phyloP scores from a whole-genome alignment of 805 yeast species.

The Kluyveromyces dobzhanskii region DNA sequence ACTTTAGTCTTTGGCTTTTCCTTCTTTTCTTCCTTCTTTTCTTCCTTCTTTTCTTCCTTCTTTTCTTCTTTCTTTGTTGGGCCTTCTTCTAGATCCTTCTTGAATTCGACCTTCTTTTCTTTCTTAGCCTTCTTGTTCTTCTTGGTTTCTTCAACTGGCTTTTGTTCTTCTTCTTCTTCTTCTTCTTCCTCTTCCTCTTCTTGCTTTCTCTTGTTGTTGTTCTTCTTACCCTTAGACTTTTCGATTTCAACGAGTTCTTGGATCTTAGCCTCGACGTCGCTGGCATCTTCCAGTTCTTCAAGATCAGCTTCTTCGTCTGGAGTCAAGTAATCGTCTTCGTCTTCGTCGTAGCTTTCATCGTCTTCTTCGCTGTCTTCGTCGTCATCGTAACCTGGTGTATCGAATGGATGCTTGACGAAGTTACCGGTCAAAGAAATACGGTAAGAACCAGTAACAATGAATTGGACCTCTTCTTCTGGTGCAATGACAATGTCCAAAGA shows the following conservation, averaged over 20 bases:
- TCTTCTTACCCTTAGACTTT: slow-evolving; percentile 29
- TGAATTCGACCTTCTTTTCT: slow-evolving; percentile 80
- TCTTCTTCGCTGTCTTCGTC: slow-evolving; percentile 38
- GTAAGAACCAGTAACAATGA: slow-evolving; percentile 94
- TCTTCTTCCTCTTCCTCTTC: slow-evolving; percentile 26
- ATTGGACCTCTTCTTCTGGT: slow-evolving; percentile 90
- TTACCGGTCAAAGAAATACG: slow-evolving; percentile 90
- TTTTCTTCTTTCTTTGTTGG: slow-evolving; percentile 48
- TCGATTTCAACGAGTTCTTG: slow-evolving; percentile 60
- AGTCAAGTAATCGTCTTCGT: slow-evolving; percentile 31
- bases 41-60: slow-evolving; percentile 14
- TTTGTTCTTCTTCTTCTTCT: slow-evolving; percentile 24
- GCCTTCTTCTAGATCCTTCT: slow-evolving; percentile 88
- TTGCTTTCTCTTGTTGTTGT: slow-evolving; percentile 26
- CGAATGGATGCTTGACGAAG: slow-evolving; percentile 93
- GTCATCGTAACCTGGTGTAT: slow-evolving; percentile 35
- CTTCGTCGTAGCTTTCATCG: slow-evolving; percentile 52
- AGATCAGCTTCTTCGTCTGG: slow-evolving; percentile 49
- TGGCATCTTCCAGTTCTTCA: slow-evolving; percentile 59
- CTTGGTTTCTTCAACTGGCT: slow-evolving; percentile 28
- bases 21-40: slow-evolving; percentile 18
- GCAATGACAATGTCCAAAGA: slow-evolving; percentile 80
- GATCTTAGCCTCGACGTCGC: slow-evolving; percentile 63
- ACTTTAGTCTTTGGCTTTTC: slow-evolving; percentile 54
- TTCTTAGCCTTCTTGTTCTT: slow-evolving; percentile 29